Evolutionary conservation across 257 asterid species (phyloP), one percentile per base, ranked within the genome.

Genomic region (Solanum commersonii): DNA sequence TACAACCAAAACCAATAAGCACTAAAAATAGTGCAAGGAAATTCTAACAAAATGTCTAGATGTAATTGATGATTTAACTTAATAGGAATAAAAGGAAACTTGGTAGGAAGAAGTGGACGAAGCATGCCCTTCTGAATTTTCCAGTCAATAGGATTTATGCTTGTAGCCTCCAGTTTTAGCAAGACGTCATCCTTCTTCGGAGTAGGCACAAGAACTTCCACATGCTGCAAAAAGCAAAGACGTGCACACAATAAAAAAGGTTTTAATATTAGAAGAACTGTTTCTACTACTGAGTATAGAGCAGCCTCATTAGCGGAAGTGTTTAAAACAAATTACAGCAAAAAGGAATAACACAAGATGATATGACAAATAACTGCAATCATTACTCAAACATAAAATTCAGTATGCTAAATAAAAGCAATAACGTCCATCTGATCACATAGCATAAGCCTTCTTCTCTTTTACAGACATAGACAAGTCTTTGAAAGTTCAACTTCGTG

Each of bases 71-170:
- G 60, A 60, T 63, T 14, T 81, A 88, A 79, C 93, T 90, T 88
- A 94, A 97, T 88, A 3, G 98, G 98, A 37, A 94, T 88, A 12
- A 85, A 56, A 63, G 93, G 97, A 90, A 93, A 93, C 72, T 87
- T 91, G 84, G 88, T 78, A 20, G 95, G 93, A 67, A 93, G 34
- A 31, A 94, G 4, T 71, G 94, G 96, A 72, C 93, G 92, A 20
- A 91, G 44, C 86, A 88, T 6, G 92, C 99, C 98, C 85, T 94
- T 95, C 92, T 95, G 90, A 18, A 91, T 89, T 84, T 92, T 94
- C 94, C 94, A 92, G 81, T 96, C 98, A 79, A 93, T 79, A 3
- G 96, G 96, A 87, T 94, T 96, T 68, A 93, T 65, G 90, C 95
- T 93, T 37, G 90, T 84, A 3, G 98, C 98, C 87, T 95, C 97